phyloP scores from a whole-genome alignment of 192 early-diverging fungal genomes.

The Kickxella alabastrina region DNA sequence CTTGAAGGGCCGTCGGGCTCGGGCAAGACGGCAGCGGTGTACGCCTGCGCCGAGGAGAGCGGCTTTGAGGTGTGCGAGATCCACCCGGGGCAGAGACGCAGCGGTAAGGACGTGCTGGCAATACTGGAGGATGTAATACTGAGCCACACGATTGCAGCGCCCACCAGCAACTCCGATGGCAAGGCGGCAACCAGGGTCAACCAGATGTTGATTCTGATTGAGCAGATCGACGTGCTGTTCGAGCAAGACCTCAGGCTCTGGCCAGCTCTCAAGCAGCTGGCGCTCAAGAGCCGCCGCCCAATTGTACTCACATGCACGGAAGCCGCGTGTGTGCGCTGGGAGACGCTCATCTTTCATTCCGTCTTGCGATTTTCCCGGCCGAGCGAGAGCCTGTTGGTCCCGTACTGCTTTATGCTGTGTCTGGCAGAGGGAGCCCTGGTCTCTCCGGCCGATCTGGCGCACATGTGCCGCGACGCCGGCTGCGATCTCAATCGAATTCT shows the following conservation, averaged over 20 bases:
- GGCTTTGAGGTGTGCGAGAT: conserved; percentile 78
- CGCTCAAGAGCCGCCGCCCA: conserved; percentile 68
- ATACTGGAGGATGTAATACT: conserved; percentile 66
- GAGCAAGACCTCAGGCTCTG: conserved; percentile 80
- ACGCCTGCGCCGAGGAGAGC: conserved; percentile 65
- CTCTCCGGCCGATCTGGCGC: conserved; percentile 17
- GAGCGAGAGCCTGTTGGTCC: conserved; percentile 23
- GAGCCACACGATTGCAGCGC: conserved; percentile 63
- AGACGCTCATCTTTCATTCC: conserved; percentile 18
- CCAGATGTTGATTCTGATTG: conserved; percentile 74
- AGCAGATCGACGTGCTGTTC: conserved; percentile 79
- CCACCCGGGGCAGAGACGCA: conserved; percentile 61
- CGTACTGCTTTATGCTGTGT: conserved; percentile 43
- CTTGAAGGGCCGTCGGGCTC: conserved; percentile 65
- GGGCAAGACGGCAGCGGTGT: conserved; percentile 71
- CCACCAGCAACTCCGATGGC: conserved; percentile 4
- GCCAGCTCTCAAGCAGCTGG: conserved; percentile 63
- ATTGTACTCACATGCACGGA: conserved; percentile 79
- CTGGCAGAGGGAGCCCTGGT: conserved; percentile 29
- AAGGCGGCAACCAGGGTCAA: conserved; percentile 10
- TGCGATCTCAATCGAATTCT: conserved; percentile 41
- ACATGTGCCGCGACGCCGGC: conserved; percentile 10
- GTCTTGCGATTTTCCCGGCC: conserved; percentile 40
- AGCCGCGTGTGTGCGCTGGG: conserved; percentile 32
- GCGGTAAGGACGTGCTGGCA: conserved; percentile 65